Percentiles rank a stretch among this genome's conserved stretches.
These are phyloP conservation scores for Lachnellula cervina DNA, from an alignment of 2,329 filamentous ascomycete species.

Conservation along the genomic window DNA sequence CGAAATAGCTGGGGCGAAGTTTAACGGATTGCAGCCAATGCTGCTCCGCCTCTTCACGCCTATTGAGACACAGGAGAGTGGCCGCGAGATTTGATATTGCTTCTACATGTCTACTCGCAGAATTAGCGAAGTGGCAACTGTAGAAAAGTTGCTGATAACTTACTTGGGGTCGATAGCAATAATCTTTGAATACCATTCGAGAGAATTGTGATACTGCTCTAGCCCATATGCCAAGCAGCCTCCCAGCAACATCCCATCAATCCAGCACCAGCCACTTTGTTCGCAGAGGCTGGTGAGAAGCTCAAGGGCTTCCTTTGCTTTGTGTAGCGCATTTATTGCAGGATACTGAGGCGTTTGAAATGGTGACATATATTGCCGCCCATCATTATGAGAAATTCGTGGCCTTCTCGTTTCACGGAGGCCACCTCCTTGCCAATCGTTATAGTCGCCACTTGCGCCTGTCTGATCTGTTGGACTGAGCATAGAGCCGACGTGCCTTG, in stretches of 20 bases:
- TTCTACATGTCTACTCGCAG: conserved; percentile 62
- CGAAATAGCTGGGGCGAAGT: conserved; percentile 80
- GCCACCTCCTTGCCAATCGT: conserved; percentile 12
- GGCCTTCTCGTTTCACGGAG: conserved; percentile 11
- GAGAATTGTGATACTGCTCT: conserved; percentile 73
- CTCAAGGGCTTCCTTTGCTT: conserved; percentile 61
- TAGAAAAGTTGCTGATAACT: conserved; percentile 22
- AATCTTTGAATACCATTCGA: conserved; percentile 69
- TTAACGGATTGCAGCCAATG: conserved; percentile 84
- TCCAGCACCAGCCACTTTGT: conserved; percentile 80
- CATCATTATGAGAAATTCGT: conserved; percentile 18
- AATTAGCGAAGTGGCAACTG: conserved; percentile 5
- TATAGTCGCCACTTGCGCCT: conserved; percentile 4
- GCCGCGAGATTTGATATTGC: conserved; percentile 91
- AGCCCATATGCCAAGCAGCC: conserved; percentile 90
- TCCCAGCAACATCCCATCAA: conserved; percentile 85
- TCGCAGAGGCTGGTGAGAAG: conserved; percentile 71
- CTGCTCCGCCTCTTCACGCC: conserved; percentile 76
- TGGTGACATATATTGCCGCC: conserved; percentile 25
- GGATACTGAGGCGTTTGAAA: conserved; percentile 18
- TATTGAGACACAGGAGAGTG: conserved; percentile 76
- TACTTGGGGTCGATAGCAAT: conserved; percentile 52
- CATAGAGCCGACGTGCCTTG: conserved; percentile 1
- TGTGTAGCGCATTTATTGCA: conserved; percentile 27
- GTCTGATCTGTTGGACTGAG: neutral